phyloP scores from a whole-genome alignment of 2,329 filamentous ascomycete species.

The Arthroderma sp. region DNA sequence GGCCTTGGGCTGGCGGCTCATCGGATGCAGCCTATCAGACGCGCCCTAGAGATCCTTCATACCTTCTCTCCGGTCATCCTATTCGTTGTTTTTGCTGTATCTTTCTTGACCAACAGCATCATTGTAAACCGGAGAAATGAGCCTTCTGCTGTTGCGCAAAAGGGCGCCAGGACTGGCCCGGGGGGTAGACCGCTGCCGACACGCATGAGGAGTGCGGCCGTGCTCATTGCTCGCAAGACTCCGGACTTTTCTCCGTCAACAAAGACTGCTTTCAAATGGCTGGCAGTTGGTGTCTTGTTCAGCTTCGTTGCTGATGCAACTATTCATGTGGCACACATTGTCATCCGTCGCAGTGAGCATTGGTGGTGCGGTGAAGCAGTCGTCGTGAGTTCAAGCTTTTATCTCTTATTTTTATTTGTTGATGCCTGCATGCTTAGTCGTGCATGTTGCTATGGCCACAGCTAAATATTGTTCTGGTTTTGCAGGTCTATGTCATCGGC shows the following conservation, averaged over 20 bases:
- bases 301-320: slow-evolving; percentile 66
- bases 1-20: slow-evolving; percentile 10
- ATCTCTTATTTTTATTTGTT: neutral
- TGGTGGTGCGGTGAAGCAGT: slow-evolving; percentile 77
- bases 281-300: slow-evolving; percentile 57
- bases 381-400: slow-evolving; percentile 46
- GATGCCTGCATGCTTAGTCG: slow-evolving; percentile 3
- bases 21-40: slow-evolving; percentile 31
- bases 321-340: slow-evolving; percentile 61
- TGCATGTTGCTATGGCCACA: neutral
- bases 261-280: slow-evolving; percentile 62
- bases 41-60: slow-evolving; percentile 39
- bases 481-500: slow-evolving; percentile 76
- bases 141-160: slow-evolving; percentile 36
- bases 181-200: slow-evolving; percentile 79
- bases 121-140: slow-evolving; percentile 39
- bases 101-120: slow-evolving; percentile 52
- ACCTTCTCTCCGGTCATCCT: slow-evolving; percentile 53
- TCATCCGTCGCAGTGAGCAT: slow-evolving; percentile 50
- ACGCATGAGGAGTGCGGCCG: slow-evolving; percentile 40
- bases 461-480: neutral
- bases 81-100: slow-evolving; percentile 50
- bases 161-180: slow-evolving; percentile 49
- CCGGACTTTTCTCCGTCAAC: slow-evolving; percentile 52
- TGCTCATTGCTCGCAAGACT: slow-evolving; percentile 36